Evolutionary conservation across 73 alveolate genomes (phyloP).

Genomic region (Tetrahymena malaccensis): DNA sequence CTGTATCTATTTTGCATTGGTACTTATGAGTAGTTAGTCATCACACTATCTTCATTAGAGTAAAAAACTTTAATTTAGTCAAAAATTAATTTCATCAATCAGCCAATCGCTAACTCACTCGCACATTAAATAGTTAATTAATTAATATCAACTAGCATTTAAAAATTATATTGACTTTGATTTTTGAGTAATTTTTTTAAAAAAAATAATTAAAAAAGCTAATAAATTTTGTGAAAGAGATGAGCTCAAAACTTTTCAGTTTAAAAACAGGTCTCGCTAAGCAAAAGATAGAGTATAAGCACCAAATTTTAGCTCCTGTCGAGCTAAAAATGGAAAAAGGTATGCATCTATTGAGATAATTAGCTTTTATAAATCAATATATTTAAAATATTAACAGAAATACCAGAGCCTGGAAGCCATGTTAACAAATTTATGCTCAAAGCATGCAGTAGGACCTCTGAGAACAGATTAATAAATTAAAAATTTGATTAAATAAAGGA

Average conservation of each 20-base stretch:
- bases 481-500: background rate
- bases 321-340: background rate
- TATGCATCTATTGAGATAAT: background rate
- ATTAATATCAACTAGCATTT: background rate
- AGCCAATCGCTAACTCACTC: background rate
- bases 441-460: background rate
- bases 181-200: no score
- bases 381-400: background rate
- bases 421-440: background rate
- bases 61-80: background rate
- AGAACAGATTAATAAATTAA: background rate
- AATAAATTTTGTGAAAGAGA: background rate
- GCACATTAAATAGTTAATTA: no score
- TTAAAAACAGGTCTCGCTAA: background rate
- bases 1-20: no score
- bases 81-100: background rate
- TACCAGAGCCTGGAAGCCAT: background rate
- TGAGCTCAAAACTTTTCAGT: background rate
- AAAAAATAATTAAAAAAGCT: no score
- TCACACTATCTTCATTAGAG: no score
- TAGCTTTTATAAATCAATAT: background rate
- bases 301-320: background rate
- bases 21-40: no score
- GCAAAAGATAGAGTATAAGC: background rate
- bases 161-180: background rate